phyloP scores from a whole-genome alignment of 768 basidiomycete genomes.

The Nevesoporus exiguus region DNA sequence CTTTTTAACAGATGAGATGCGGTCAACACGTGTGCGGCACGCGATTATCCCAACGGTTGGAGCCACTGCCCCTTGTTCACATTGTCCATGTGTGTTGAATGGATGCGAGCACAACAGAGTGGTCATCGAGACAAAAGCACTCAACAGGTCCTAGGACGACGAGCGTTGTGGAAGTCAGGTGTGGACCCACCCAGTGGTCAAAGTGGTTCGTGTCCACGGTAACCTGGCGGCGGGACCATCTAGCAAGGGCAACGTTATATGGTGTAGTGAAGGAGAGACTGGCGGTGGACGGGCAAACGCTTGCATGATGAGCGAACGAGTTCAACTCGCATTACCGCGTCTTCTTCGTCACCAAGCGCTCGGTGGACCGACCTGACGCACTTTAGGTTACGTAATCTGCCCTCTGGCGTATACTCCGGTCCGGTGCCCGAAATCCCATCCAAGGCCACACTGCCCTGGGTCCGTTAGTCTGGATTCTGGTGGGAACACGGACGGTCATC shows the following conservation, averaged over 20 bases:
- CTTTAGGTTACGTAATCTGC: conserved; percentile 13
- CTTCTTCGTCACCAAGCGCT: neutral
- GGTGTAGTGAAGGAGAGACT: neutral
- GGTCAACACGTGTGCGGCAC: conserved; percentile 32
- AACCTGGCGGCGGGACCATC: neutral
- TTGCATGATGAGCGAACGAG: conserved; percentile 1
- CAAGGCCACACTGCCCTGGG: neutral
- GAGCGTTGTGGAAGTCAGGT: neutral
- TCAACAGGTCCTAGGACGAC: neutral
- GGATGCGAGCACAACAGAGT: neutral
- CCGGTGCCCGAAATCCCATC: neutral
- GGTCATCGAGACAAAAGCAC: conserved; percentile 11
- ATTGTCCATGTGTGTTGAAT: conserved; percentile 16
- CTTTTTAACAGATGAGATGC: conserved; percentile 32
- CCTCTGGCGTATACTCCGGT: neutral
- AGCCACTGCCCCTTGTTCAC: conserved; percentile 1
- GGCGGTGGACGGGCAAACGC: neutral
- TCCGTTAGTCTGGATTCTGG: neutral
- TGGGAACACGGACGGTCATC: conserved; percentile 7
- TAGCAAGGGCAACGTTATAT: neutral
- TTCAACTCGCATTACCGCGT: conserved; percentile 1
- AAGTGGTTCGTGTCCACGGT: neutral
- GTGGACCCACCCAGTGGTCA: neutral
- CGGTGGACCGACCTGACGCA: neutral
- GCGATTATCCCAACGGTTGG: conserved; percentile 27